A percentile compares a stretch with the other conserved stretches of the same genome.
Evolutionary conservation across 2,329 filamentous ascomycete genomes (phyloP).

Genomic region (Plectosphaerella cucumerina): DNA sequence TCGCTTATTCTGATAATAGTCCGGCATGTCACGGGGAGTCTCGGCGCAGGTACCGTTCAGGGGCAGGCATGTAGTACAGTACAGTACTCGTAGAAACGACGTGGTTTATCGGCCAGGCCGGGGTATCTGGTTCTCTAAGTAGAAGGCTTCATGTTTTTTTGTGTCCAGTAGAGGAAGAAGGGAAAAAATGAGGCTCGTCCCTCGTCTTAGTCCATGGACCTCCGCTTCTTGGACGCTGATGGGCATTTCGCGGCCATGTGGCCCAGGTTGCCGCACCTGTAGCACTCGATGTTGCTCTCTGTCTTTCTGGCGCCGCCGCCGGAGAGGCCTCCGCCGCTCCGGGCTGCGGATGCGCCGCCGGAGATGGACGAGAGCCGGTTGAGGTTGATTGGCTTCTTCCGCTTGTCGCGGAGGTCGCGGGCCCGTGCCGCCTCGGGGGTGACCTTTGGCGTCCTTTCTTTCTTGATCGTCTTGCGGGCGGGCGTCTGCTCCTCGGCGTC

Average conservation of each 20-base stretch:
- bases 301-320: neutral
- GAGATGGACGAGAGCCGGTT: constrained; percentile 62
- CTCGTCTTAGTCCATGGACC: no score
- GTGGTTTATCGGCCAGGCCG: no score
- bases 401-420: constrained; percentile 50
- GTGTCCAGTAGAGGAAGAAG: neutral
- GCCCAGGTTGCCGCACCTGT: constrained; percentile 56
- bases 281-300: constrained; percentile 42
- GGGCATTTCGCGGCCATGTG: constrained; percentile 58
- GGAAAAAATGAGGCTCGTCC: neutral
- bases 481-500: constrained; percentile 8
- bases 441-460: constrained; percentile 23
- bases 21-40: no score
- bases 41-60: no score
- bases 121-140: no score
- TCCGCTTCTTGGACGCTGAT: no score
- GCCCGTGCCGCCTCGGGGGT: constrained; percentile 39
- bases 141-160: no score
- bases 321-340: constrained; percentile 1
- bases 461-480: constrained; percentile 17
- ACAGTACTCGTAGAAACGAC: no score
- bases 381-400: constrained; percentile 64
- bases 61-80: no score
- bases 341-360: constrained; percentile 1
- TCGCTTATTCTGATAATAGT: no score